Evolutionary conservation across 108 stramenopile genomes (phyloP).

Genomic region (Cylindrotheca closterium): DNA sequence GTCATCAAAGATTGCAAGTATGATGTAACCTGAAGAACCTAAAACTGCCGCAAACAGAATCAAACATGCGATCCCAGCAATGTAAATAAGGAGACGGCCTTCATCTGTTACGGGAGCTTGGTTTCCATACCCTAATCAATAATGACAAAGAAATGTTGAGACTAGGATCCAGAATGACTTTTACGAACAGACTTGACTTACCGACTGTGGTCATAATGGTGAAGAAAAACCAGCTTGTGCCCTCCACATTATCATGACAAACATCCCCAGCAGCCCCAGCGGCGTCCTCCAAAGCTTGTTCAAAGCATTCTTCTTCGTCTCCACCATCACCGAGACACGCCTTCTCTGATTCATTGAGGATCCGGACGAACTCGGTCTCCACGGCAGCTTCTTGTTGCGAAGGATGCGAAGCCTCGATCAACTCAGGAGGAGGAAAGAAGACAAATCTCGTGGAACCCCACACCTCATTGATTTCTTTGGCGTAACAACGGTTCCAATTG

Average conservation of each 20-base stretch:
- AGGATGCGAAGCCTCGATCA: slow-evolving; percentile 7
- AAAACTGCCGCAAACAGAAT: slow-evolving; percentile 47
- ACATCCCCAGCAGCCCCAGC: slow-evolving; percentile 20
- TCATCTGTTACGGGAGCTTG: slow-evolving; percentile 33
- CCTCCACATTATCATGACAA: slow-evolving; percentile 28
- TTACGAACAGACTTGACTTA: background rate
- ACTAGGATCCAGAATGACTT: no score
- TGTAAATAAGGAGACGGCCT: slow-evolving; percentile 40
- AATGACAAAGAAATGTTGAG: background rate
- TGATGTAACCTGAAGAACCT: slow-evolving; percentile 36
- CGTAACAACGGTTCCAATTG: slow-evolving; percentile 51
- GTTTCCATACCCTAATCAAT: slow-evolving; percentile 77
- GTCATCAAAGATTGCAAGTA: slow-evolving; percentile 43
- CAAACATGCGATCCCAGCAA: slow-evolving; percentile 44
- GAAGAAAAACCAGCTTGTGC: slow-evolving; percentile 49
- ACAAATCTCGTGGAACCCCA: background rate
- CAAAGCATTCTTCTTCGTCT: slow-evolving; percentile 7
- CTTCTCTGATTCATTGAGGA: slow-evolving; percentile 15
- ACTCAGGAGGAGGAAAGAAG: slow-evolving; percentile 5
- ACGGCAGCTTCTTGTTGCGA: no score
- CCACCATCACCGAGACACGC: slow-evolving; percentile 3
- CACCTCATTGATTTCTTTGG: background rate
- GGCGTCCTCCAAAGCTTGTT: slow-evolving; percentile 23
- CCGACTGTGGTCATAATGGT: slow-evolving; percentile 57
- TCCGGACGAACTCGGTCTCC: no score